Percentiles rank a stretch among this genome's conserved stretches.
Evolutionary conservation across 768 basidiomycete genomes (phyloP).

Genomic region (Tricholoma matsutake): DNA sequence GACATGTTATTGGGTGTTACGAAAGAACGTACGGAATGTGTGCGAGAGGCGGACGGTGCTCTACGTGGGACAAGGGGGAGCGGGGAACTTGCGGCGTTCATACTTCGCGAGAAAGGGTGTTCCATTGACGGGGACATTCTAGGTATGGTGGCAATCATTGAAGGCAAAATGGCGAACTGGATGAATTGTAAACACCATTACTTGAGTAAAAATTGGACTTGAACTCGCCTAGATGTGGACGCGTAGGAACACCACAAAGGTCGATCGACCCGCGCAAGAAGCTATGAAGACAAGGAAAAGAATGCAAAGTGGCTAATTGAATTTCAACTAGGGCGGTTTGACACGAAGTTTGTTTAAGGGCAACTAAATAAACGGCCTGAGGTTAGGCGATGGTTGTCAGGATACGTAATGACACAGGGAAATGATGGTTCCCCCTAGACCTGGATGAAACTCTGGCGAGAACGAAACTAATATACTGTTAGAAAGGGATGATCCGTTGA

Average conservation of each 20-base stretch:
- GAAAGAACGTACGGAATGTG: conserved; percentile 19
- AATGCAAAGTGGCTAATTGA: background rate
- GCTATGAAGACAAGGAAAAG: background rate
- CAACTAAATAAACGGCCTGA: conserved; percentile 4
- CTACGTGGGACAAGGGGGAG: conserved; percentile 66
- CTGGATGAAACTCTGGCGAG: background rate
- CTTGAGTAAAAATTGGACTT: background rate
- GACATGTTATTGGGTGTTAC: conserved; percentile 17
- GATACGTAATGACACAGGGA: conserved; percentile 2
- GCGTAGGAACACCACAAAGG: background rate
- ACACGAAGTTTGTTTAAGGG: conserved; percentile 1
- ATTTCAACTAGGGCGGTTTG: background rate
- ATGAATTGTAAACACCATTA: background rate
- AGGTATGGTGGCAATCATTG: conserved; percentile 46
- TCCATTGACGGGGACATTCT: conserved; percentile 35
- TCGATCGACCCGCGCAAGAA: background rate
- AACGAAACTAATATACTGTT: background rate
- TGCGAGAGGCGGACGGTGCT: conserved; percentile 27
- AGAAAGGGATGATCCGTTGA: background rate
- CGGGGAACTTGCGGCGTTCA: conserved; percentile 56
- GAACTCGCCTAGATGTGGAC: conserved; percentile 4
- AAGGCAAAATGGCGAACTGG: conserved; percentile 4
- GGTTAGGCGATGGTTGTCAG: conserved; percentile 5
- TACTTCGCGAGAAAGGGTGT: conserved; percentile 31
- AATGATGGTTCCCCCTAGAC: background rate